Percentiles rank a stretch among this genome's conserved stretches.
Conservation (phyloP, 179 eudicot species). For the Patellifolia procumbens region DNA sequence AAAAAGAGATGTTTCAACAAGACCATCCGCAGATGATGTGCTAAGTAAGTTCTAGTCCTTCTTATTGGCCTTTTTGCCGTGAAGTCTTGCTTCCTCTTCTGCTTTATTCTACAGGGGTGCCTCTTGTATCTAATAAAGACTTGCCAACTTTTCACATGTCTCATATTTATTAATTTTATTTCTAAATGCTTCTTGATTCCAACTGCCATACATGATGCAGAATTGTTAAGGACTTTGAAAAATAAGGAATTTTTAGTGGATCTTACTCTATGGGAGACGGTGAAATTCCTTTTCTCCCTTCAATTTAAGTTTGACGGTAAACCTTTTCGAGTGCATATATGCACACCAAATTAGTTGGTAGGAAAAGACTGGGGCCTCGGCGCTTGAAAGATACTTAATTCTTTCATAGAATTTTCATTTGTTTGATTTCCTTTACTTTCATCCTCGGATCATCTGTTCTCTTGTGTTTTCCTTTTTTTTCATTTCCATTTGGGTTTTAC, state of each 20-base stretch:
- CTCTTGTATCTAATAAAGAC: not conserved
- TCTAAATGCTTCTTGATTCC: not conserved
- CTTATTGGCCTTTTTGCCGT: conserved; percentile 1
- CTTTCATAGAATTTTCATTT: not conserved
- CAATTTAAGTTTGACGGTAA: not conserved
- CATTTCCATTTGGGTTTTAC: not conserved
- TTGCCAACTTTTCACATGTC: conserved; percentile 1
- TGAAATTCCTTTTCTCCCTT: not conserved
- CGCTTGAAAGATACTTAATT: not conserved
- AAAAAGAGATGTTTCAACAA: conserved; percentile 59
- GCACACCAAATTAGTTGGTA: not conserved
- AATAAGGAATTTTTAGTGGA: not conserved
- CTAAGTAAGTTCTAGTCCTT: conserved; percentile 55
- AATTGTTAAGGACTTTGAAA: not conserved
- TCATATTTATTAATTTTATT: not conserved
- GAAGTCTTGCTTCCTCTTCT: not conserved
- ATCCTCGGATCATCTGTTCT: not conserved
- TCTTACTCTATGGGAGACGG: not conserved
- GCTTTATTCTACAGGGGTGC: not conserved
- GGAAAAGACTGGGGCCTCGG: not conserved
- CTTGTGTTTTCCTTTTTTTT: not conserved
- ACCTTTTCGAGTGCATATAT: not conserved
- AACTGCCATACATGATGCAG: not conserved
- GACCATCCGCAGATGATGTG: conserved; percentile 76
- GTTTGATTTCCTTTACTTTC: not conserved